These are phyloP conservation scores for Gracilaria domingensis DNA, from an alignment of 23 red algal species.

Conservation along the genomic window DNA sequence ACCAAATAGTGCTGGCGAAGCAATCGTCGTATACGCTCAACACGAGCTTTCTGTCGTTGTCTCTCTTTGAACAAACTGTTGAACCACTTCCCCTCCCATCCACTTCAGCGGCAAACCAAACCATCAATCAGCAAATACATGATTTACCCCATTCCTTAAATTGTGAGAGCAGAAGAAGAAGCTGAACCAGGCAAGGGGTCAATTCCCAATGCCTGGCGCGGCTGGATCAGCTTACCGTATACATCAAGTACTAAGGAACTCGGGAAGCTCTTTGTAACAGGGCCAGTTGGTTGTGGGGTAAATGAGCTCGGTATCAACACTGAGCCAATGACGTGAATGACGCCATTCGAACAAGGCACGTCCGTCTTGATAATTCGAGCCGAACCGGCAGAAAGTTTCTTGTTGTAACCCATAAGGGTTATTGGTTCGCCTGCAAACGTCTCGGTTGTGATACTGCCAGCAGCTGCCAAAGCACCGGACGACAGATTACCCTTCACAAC, in stretches of 20 bases:
- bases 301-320: constrained; percentile 56
- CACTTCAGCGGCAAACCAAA: not conserved
- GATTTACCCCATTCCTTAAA: not conserved
- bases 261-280: constrained; percentile 38
- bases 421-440: constrained; percentile 45
- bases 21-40: not conserved
- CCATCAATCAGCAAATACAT: not conserved
- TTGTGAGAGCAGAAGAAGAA: not conserved
- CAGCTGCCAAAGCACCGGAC: constrained; percentile 1
- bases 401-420: constrained; percentile 67
- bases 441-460: constrained; percentile 11
- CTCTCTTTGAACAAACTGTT: constrained; percentile 3
- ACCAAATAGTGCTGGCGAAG: too few relatives aligned
- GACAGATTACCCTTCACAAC: constrained; percentile 48
- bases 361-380: constrained; percentile 72
- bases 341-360: constrained; percentile 71
- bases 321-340: constrained; percentile 71
- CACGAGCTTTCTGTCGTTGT: not conserved
- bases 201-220: constrained; percentile 75
- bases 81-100: not conserved
- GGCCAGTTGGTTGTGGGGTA: constrained; percentile 39
- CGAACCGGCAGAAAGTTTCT: constrained; percentile 71
- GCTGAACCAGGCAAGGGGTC: constrained; percentile 42
- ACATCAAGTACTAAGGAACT: constrained; percentile 58
- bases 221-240: constrained; percentile 38